Conservation (phyloP, 2,329 filamentous ascomycete species). For the Sarocladiaceae sp. region DNA sequence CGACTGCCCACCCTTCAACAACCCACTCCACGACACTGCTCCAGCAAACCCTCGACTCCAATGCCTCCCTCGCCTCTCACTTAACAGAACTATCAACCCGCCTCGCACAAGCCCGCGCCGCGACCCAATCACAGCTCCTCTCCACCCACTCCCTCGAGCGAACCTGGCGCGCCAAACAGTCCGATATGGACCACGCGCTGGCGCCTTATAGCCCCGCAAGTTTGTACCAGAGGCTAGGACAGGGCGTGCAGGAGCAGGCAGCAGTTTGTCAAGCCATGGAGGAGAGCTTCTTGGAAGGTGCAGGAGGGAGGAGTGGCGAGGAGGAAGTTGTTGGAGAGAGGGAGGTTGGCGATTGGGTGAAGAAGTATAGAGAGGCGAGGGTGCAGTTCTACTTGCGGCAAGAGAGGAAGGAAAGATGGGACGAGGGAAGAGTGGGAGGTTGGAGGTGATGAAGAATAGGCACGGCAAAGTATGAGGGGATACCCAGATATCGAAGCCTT, state of each 20-base stretch:
- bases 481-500: not conserved
- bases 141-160: slow-evolving; percentile 82
- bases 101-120: slow-evolving; percentile 57
- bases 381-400: slow-evolving; percentile 74
- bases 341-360: slow-evolving; percentile 82
- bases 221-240: slow-evolving; percentile 75
- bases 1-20: slow-evolving; percentile 69
- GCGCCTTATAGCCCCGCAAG: slow-evolving; percentile 81
- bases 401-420: slow-evolving; percentile 90
- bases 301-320: slow-evolving; percentile 22
- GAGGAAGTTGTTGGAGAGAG: slow-evolving; percentile 50
- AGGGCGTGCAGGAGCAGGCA: slow-evolving; percentile 79
- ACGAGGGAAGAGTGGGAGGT: slow-evolving; percentile 89
- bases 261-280: slow-evolving; percentile 76
- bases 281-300: slow-evolving; percentile 80
- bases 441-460: slow-evolving; percentile 64
- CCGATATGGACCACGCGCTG: slow-evolving; percentile 81
- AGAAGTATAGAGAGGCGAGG: slow-evolving; percentile 74
- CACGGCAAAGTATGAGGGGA: not conserved
- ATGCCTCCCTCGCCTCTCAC: slow-evolving; percentile 64
- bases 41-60: slow-evolving; percentile 61
- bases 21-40: slow-evolving; percentile 61
- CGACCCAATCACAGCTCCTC: slow-evolving; percentile 76
- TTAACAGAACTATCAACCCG: slow-evolving; percentile 56
- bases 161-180: slow-evolving; percentile 86